Evolutionary conservation across 192 early-diverging fungal species (phyloP).

Genomic region (Entomortierella parvispora): DNA sequence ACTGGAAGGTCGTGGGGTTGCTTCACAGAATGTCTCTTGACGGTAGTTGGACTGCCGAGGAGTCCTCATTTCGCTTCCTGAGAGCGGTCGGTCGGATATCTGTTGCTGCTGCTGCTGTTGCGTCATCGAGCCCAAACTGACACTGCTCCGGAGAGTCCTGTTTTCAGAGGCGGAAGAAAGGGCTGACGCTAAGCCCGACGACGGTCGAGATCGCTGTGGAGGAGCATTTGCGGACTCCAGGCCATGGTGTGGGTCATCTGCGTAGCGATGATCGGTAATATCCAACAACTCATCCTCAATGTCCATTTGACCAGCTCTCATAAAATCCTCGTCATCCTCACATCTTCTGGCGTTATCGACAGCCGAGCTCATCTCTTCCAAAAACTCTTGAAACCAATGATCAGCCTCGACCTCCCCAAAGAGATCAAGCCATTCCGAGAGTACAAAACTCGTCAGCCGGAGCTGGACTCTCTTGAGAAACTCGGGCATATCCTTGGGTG

Average conservation of each 20-base stretch:
- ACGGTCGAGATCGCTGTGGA: no score
- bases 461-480: slow-evolving; percentile 43
- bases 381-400: slow-evolving; percentile 53
- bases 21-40: background rate
- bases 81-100: no score
- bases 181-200: no score
- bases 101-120: no score
- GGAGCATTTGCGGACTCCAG: no score
- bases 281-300: slow-evolving; percentile 15
- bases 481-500: slow-evolving; percentile 46
- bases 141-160: no score
- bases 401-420: slow-evolving; percentile 53
- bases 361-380: slow-evolving; percentile 29
- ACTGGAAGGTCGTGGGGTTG: background rate
- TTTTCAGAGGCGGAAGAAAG: no score
- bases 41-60: no score
- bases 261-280: no score
- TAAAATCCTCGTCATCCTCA: background rate
- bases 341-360: background rate
- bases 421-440: slow-evolving; percentile 48
- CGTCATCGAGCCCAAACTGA: no score
- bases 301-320: slow-evolving; percentile 7
- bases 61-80: no score
- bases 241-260: no score
- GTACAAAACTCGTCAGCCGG: slow-evolving; percentile 47